These are phyloP conservation scores for Hanseniaspora sp. DNA, from an alignment of 1,139 yeast species.

Conservation along the genomic window DNA sequence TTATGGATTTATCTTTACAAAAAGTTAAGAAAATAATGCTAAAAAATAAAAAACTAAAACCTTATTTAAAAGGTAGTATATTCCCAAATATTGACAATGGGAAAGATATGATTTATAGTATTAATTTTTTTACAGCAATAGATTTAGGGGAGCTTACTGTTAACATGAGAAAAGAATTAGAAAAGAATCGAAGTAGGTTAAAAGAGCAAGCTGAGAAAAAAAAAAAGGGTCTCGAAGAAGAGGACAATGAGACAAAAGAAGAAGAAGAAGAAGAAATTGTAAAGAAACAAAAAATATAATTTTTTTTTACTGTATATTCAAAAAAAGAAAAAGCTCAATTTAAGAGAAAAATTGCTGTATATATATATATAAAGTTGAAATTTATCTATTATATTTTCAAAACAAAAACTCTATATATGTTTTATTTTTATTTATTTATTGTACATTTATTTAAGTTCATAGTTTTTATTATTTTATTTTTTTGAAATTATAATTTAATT, in stretches of 20 bases:
- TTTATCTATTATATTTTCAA: no score
- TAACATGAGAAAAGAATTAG: slow-evolving; percentile 54
- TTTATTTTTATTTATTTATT: no score
- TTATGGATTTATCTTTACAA: slow-evolving; percentile 60
- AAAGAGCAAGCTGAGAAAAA: slow-evolving; percentile 10
- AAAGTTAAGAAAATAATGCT: slow-evolving; percentile 39
- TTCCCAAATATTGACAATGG: slow-evolving; percentile 28
- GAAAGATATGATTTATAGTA: slow-evolving; percentile 50
- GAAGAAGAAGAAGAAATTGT: background rate
- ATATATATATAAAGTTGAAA: no score
- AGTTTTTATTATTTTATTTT: background rate
- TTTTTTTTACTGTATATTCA: background rate
- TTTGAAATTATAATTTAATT: background rate
- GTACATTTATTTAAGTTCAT: no score
- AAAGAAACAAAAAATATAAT: background rate
- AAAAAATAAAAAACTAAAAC: slow-evolving; percentile 40
- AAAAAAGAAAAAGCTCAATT: background rate
- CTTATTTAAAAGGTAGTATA: slow-evolving; percentile 37
- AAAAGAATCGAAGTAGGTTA: slow-evolving; percentile 12
- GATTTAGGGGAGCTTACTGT: slow-evolving; percentile 80
- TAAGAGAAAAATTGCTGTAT: no score
- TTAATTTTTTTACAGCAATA: slow-evolving; percentile 86
- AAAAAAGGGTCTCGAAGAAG: background rate
- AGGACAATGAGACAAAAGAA: no score
- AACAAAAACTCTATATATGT: no score